Evolutionary conservation across 352 stramenopile genomes (phyloP).

Genomic region (Pythium aristosporum): DNA sequence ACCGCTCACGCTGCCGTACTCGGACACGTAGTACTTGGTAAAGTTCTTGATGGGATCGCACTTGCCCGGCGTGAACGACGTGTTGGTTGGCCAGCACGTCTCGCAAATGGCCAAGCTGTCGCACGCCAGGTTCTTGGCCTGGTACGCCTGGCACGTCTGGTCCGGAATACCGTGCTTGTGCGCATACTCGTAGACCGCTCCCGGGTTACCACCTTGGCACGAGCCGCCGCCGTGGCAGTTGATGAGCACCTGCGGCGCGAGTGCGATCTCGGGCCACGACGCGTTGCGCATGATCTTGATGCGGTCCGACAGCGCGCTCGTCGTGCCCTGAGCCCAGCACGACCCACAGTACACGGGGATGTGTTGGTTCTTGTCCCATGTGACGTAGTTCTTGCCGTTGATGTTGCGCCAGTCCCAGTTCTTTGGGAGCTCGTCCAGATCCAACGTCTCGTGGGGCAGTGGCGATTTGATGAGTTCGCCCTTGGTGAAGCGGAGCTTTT

Average conservation of each 20-base stretch:
- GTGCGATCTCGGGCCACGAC: constrained; percentile 78
- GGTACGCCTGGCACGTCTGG: constrained; percentile 91
- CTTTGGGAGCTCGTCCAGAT: constrained; percentile 85
- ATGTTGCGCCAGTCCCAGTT: constrained; percentile 95
- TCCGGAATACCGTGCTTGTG: constrained; percentile 89
- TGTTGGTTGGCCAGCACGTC: constrained; percentile 87
- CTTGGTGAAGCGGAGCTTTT: constrained; percentile 60
- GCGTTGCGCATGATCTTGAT: constrained; percentile 90
- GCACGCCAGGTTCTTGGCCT: constrained; percentile 82
- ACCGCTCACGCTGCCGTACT: constrained; percentile 88
- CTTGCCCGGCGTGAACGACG: constrained; percentile 80
- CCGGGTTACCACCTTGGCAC: constrained; percentile 79
- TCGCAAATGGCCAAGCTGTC: constrained; percentile 79
- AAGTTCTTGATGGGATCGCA: constrained; percentile 88
- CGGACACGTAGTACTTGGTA: constrained; percentile 87
- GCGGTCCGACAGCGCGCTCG: constrained; percentile 87
- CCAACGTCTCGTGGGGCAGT: constrained; percentile 75
- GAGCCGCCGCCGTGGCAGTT: constrained; percentile 82
- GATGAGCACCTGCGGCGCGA: constrained; percentile 81
- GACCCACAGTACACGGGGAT: constrained; percentile 94
- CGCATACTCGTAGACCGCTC: constrained; percentile 85
- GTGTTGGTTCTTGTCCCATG: constrained; percentile 99
- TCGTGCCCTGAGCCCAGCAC: constrained; percentile 91
- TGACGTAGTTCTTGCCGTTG: constrained; percentile 93
- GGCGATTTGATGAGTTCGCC: constrained; percentile 73